Base-by-base conservation (phyloP, 1,284 basidiomycete genomes). In the Pulchroboletus neoregius region DNA sequence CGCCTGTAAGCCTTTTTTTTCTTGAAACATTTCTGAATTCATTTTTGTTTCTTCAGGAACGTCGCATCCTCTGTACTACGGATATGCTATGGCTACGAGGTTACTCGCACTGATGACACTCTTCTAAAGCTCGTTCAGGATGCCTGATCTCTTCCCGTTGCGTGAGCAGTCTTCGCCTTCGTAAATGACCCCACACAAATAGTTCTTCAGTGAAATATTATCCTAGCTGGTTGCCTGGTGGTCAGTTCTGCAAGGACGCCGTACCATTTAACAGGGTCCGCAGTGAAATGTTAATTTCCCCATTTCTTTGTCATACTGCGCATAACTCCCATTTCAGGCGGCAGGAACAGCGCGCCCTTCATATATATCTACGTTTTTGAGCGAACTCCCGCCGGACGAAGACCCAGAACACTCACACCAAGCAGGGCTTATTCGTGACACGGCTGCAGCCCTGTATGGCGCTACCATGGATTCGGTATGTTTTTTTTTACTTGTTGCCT, bases 141-240 rank as follows among this genome's bases (percentile, higher is more conserved):
- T 55, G 7, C 48, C 51, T 11, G 48, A 55, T 18, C 1, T 44
- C 11, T 36, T 54, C 20, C 48, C 53, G 1, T 15, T 32, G 12
- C 11, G 53, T 54, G 18, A 44, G 53, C 32, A 1, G 16, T 8
- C 9, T 22, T 15, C 18, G 1, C 6, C 3, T 28, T 27, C 8
- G 7, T 35, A 32, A 10, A 26, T 6, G 3, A 24, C 5, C 2
- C 11, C 9, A 7, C n/a, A 7, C 30, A 7, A 44, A 20, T 2
- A 5, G 12, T 15, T 4, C 18, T n/a, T 6, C 6, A 54, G 53
- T 54, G 12, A 54, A 43, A 39, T 46, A 50, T 20, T 51, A 51
- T 18, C 53, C 53, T 5, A 34, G 48, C 11, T 54, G 46, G 52
- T 22, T 55, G 18, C 53, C 53, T 11, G 48, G 52, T 15, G 52